Evolutionary conservation across 1,139 yeast species (phyloP).

Genomic region (Hyphopichia khmerensis): DNA sequence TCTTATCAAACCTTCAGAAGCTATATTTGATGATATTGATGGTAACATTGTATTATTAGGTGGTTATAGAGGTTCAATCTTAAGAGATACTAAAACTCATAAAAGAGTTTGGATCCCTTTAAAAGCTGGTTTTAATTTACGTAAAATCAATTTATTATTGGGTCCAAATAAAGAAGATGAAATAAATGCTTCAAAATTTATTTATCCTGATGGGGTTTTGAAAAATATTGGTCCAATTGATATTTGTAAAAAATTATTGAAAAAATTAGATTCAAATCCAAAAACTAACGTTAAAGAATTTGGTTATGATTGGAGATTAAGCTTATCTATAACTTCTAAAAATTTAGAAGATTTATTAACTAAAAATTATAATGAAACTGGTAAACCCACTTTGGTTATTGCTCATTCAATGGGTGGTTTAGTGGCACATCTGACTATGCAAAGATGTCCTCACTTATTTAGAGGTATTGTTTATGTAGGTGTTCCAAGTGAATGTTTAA

Average conservation of each 20-base stretch:
- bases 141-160: slow-evolving; percentile 64
- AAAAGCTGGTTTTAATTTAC: slow-evolving; percentile 76
- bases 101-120: slow-evolving; percentile 84
- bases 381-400: slow-evolving; percentile 63
- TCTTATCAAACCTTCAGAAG: slow-evolving; percentile 23
- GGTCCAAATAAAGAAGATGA: slow-evolving; percentile 75
- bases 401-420: slow-evolving; percentile 96
- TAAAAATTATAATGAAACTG: slow-evolving; percentile 36
- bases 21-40: slow-evolving; percentile 45
- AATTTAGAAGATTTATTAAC: slow-evolving; percentile 50
- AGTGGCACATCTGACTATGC: slow-evolving; percentile 76
- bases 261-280: slow-evolving; percentile 54
- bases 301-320: slow-evolving; percentile 90
- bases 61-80: slow-evolving; percentile 84
- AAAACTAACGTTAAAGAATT: slow-evolving; percentile 67
- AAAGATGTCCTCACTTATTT: slow-evolving; percentile 62
- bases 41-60: slow-evolving; percentile 83
- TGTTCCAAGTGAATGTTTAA: slow-evolving; percentile 79
- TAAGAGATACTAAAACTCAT: slow-evolving; percentile 62
- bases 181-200: slow-evolving; percentile 43
- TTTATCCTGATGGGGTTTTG: slow-evolving; percentile 75
- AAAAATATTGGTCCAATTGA: slow-evolving; percentile 89
- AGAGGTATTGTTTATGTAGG: slow-evolving; percentile 81
- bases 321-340: slow-evolving; percentile 51
- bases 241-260: slow-evolving; percentile 61